Conservation (phyloP, 495 filamentous ascomycete genomes). For the Lichina pygmaea region DNA sequence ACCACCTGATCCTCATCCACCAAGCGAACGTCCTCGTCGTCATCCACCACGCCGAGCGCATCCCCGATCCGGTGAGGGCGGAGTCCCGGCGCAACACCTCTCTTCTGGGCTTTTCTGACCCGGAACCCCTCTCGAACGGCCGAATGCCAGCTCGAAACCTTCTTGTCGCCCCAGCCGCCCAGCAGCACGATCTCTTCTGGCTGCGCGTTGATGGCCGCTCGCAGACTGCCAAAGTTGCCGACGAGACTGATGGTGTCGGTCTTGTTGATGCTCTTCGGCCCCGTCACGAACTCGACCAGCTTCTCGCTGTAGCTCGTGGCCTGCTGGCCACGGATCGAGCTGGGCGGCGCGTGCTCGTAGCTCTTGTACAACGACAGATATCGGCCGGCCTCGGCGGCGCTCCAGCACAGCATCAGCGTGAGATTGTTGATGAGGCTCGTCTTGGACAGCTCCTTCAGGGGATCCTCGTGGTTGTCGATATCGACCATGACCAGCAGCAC, state of each 20-base stretch:
- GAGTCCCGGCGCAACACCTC: slow-evolving; percentile 9
- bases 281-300: slow-evolving; percentile 80
- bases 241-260: slow-evolving; percentile 75
- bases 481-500: slow-evolving; percentile 79
- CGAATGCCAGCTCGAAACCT: slow-evolving; percentile 58
- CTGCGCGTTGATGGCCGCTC: slow-evolving; percentile 62
- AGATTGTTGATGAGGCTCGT: slow-evolving; percentile 78
- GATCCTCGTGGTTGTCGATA: slow-evolving; percentile 62
- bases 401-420: slow-evolving; percentile 82
- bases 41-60: too few relatives aligned
- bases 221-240: slow-evolving; percentile 62
- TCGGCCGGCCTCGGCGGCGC: slow-evolving; percentile 67
- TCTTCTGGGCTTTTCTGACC: slow-evolving; percentile 36
- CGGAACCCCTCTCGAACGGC: slow-evolving; percentile 66
- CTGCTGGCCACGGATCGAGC: slow-evolving; percentile 58
- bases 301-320: slow-evolving; percentile 60
- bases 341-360: slow-evolving; percentile 62
- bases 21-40: not conserved
- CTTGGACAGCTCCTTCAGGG: slow-evolving; percentile 60
- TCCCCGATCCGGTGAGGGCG: too few relatives aligned
- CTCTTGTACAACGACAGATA: slow-evolving; percentile 89
- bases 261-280: slow-evolving; percentile 75
- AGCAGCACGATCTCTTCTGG: slow-evolving; percentile 63
- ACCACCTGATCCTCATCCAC: not conserved
- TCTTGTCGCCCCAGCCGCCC: slow-evolving; percentile 84